Evolutionary conservation across 2,329 filamentous ascomycete species (phyloP).

Genomic region (Ambrosiella cleistominuta): DNA sequence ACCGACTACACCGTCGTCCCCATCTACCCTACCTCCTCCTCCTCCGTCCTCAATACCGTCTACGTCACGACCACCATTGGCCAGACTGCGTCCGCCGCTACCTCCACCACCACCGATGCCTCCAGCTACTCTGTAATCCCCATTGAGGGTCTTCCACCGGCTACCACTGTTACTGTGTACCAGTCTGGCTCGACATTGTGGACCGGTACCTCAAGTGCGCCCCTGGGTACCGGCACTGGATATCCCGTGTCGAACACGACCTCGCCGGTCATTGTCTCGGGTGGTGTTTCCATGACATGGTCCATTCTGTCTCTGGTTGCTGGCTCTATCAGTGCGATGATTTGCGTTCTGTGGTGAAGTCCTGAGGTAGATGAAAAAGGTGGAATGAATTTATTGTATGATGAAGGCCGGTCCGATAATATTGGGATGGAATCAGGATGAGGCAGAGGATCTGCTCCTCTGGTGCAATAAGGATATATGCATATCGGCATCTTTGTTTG

Average conservation of each 20-base stretch:
- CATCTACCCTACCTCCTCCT: constrained; percentile 7
- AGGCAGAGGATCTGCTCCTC: background rate
- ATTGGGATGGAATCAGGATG: background rate
- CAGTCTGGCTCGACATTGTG: constrained; percentile 8
- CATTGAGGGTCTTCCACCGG: constrained; percentile 6
- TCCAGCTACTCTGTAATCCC: constrained; percentile 10
- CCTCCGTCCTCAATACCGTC: constrained; percentile 6
- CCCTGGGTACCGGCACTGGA: constrained; percentile 3
- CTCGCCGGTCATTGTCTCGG: constrained; percentile 6
- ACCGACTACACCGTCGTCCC: constrained; percentile 9
- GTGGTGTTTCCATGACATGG: background rate
- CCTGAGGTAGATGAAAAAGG: background rate
- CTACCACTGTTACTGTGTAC: constrained; percentile 9
- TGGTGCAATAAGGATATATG: background rate
- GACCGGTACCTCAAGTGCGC: constrained; percentile 10
- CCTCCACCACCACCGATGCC: background rate
- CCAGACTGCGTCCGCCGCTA: background rate
- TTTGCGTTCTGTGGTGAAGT: constrained; percentile 5
- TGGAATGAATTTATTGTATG: background rate
- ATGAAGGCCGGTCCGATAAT: too few species aligned
- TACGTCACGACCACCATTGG: constrained; percentile 9
- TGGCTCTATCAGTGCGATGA: background rate
- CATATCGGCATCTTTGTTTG: background rate
- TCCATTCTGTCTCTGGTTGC: background rate
- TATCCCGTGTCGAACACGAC: constrained; percentile 2